Percentiles rank a stretch among this genome's conserved stretches.
These are phyloP conservation scores for Penicillium sp. DNA, from an alignment of 2,329 filamentous ascomycete species.

Conservation along the genomic window DNA sequence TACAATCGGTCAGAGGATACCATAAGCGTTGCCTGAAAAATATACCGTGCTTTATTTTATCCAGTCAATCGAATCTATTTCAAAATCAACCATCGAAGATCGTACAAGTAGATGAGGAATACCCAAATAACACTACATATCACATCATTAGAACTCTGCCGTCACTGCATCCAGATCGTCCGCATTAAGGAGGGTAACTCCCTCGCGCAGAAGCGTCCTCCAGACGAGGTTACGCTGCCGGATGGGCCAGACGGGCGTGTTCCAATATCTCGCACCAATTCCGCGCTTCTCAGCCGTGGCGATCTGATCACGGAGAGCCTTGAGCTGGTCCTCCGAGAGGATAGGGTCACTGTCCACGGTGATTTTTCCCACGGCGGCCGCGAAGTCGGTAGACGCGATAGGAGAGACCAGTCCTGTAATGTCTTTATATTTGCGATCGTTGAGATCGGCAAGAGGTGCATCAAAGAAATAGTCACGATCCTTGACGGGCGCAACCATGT, in stretches of 20 bases:
- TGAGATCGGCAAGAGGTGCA: constrained; percentile 51
- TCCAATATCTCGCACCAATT: constrained; percentile 63
- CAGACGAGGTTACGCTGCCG: constrained; percentile 59
- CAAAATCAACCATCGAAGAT: neutral
- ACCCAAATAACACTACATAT: neutral
- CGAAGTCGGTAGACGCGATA: constrained; percentile 56
- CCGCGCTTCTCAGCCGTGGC: constrained; percentile 54
- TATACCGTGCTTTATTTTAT: neutral
- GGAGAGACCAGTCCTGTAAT: constrained; percentile 52
- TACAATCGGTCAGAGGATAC: neutral
- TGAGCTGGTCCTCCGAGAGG: constrained; percentile 44
- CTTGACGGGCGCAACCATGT: constrained; percentile 47
- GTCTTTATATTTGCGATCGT: constrained; percentile 39
- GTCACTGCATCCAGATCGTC: constrained; percentile 60
- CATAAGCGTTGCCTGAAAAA: neutral
- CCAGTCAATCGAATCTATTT: neutral
- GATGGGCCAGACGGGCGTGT: constrained; percentile 59
- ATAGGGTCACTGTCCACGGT: constrained; percentile 37
- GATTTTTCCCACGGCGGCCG: constrained; percentile 39
- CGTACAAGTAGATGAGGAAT: neutral
- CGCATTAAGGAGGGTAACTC: constrained; percentile 62
- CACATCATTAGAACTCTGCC: constrained; percentile 29
- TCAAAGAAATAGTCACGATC: constrained; percentile 61
- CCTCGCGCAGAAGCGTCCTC: constrained; percentile 56
- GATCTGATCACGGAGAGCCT: constrained; percentile 54